These are phyloP conservation scores for Talaromyces amestolkiae DNA, from an alignment of 2,329 filamentous ascomycete genomes.

Conservation along the genomic window DNA sequence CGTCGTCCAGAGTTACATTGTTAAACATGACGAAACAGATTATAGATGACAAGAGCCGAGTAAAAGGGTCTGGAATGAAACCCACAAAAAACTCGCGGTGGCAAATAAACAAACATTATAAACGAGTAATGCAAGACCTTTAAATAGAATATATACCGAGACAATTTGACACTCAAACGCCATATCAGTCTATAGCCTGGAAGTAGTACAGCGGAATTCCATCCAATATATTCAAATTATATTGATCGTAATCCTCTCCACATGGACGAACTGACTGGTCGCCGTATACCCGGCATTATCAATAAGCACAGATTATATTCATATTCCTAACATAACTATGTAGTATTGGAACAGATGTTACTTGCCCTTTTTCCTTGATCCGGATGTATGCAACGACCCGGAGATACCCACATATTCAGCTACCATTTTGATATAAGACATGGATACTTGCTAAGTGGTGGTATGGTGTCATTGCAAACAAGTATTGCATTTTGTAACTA, in stretches of 20 bases:
- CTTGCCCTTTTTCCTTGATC: background rate
- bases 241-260: background rate
- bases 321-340: background rate
- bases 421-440: background rate
- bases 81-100: background rate
- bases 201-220: slow-evolving; percentile 3
- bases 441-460: background rate
- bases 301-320: background rate
- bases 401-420: background rate
- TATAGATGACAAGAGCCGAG: background rate
- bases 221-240: background rate
- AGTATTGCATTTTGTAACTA: background rate
- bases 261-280: background rate
- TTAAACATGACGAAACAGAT: background rate
- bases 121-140: background rate
- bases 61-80: background rate
- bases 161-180: background rate
- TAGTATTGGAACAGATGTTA: background rate
- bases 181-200: background rate
- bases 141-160: background rate
- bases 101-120: background rate
- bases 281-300: background rate
- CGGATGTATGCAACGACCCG: background rate
- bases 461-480: background rate
- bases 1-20: slow-evolving; percentile 5